A percentile compares a stretch with the other conserved stretches of the same genome.
Conservation (phyloP, 345 rosid species). For the Salix brachista region DNA sequence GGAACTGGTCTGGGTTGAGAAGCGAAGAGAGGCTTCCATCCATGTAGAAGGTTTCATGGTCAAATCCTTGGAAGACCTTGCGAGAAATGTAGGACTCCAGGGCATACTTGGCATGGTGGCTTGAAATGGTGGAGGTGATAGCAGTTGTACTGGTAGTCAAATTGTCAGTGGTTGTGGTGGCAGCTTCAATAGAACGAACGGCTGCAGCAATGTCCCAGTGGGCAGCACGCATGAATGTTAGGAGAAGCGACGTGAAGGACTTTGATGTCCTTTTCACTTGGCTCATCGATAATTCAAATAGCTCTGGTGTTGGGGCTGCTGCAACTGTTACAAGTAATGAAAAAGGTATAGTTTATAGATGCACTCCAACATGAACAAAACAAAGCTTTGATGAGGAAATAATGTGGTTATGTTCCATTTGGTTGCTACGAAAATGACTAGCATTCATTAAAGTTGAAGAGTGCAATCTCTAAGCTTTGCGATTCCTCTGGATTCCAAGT, state of each 20-base stretch:
- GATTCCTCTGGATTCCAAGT: too few relatives aligned
- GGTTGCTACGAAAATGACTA: too few relatives aligned
- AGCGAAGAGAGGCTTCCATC: constrained; percentile 83
- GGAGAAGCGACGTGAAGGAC: constrained; percentile 68
- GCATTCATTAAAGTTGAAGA: too few relatives aligned
- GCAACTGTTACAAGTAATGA: constrained; percentile 41
- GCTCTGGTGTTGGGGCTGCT: constrained; percentile 74
- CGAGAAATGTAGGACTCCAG: constrained; percentile 70
- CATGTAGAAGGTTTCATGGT: constrained; percentile 91
- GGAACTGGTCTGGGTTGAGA: constrained; percentile 74
- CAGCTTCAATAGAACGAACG: constrained; percentile 86
- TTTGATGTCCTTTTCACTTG: constrained; percentile 77
- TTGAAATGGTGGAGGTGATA: constrained; percentile 47
- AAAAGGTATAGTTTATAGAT: not conserved
- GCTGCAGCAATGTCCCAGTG: constrained; percentile 95
- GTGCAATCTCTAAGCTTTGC: too few relatives aligned
- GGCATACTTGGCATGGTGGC: constrained; percentile 79
- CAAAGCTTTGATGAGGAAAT: too few relatives aligned
- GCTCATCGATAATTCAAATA: constrained; percentile 59
- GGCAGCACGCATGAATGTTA: constrained; percentile 81
- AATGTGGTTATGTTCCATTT: too few relatives aligned
- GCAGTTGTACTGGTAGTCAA: constrained; percentile 22
- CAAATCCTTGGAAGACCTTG: constrained; percentile 79
- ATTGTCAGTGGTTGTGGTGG: constrained; percentile 37
- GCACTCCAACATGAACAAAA: not conserved